A percentile compares a stretch with the other conserved stretches of the same genome.
Conservation (phyloP, 768 basidiomycete species). For the Kwoniella newhampshirensis region DNA sequence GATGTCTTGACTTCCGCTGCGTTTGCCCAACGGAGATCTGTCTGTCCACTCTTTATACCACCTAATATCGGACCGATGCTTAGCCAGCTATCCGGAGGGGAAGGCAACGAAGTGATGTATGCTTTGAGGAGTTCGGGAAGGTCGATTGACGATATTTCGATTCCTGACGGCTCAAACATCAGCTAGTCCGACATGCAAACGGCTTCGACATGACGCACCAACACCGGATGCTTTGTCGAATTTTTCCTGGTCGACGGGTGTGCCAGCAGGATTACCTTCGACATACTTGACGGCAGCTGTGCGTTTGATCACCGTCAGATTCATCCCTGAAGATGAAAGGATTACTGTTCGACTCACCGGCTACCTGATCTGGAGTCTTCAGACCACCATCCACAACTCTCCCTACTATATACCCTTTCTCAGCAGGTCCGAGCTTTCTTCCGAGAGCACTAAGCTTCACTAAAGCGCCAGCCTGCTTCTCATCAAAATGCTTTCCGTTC, state of each 20-base stretch:
- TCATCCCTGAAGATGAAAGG: no score
- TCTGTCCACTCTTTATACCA: slow-evolving; percentile 40
- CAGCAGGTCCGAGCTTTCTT: slow-evolving; percentile 63
- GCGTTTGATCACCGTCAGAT: slow-evolving; percentile 35
- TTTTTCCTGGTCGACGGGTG: slow-evolving; percentile 63
- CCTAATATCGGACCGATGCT: slow-evolving; percentile 62
- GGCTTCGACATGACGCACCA: slow-evolving; percentile 61
- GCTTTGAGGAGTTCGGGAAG: slow-evolving; percentile 61
- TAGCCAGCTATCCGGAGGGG: slow-evolving; percentile 66
- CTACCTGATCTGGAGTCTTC: slow-evolving; percentile 79
- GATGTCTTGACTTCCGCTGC: slow-evolving; percentile 46
- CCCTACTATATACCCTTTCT: slow-evolving; percentile 64
- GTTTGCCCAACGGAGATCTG: slow-evolving; percentile 52
- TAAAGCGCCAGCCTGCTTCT: slow-evolving; percentile 72
- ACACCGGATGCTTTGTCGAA: slow-evolving; percentile 83
- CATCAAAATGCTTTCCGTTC: slow-evolving; percentile 61
- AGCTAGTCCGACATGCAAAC: not conserved
- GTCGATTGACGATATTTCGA: slow-evolving; percentile 69
- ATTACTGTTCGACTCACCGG: slow-evolving; percentile 63
- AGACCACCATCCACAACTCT: slow-evolving; percentile 71
- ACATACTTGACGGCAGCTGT: slow-evolving; percentile 75
- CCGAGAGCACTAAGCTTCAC: slow-evolving; percentile 66
- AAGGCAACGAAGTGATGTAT: slow-evolving; percentile 60
- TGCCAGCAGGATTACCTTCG: slow-evolving; percentile 59
- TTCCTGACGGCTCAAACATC: slow-evolving; percentile 60